These are phyloP conservation scores for Coemansia sp. DNA, from an alignment of 192 early-diverging fungal genomes.

Conservation along the genomic window DNA sequence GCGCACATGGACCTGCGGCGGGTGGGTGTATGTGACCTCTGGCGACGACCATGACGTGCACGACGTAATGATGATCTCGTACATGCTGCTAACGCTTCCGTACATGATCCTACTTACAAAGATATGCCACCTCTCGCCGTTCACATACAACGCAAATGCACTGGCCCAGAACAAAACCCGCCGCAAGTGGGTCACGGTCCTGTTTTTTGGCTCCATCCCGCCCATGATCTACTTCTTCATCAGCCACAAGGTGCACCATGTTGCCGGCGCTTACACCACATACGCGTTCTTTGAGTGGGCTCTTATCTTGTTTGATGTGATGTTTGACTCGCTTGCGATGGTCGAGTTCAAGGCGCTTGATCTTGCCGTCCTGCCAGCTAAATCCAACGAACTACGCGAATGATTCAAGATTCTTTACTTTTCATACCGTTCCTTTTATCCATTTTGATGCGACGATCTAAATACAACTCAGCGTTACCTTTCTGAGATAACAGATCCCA, in stretches of 20 bases:
- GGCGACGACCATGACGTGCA: slow-evolving; percentile 79
- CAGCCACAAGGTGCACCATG: slow-evolving; percentile 73
- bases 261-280: slow-evolving; percentile 76
- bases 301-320: slow-evolving; percentile 76
- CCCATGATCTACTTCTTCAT: slow-evolving; percentile 82
- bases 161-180: slow-evolving; percentile 56
- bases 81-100: slow-evolving; percentile 75
- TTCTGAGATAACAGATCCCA: too few species aligned
- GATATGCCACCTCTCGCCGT: slow-evolving; percentile 50
- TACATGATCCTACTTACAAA: slow-evolving; percentile 69
- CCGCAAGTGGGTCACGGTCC: slow-evolving; percentile 53
- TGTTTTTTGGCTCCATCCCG: slow-evolving; percentile 71
- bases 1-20: slow-evolving; percentile 77
- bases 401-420: slow-evolving; percentile 16
- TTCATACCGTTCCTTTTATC: not conserved
- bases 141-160: slow-evolving; percentile 32
- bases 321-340: slow-evolving; percentile 73
- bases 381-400: slow-evolving; percentile 38
- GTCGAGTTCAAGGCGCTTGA: slow-evolving; percentile 65
- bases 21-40: slow-evolving; percentile 84
- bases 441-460: too few species aligned
- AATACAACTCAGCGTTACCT: too few species aligned
- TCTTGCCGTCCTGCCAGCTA: slow-evolving; percentile 39
- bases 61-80: slow-evolving; percentile 80
- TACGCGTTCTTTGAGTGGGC: slow-evolving; percentile 88